Base-by-base conservation (phyloP, 148 eudicot species). In the Cornus kousa region DNA sequence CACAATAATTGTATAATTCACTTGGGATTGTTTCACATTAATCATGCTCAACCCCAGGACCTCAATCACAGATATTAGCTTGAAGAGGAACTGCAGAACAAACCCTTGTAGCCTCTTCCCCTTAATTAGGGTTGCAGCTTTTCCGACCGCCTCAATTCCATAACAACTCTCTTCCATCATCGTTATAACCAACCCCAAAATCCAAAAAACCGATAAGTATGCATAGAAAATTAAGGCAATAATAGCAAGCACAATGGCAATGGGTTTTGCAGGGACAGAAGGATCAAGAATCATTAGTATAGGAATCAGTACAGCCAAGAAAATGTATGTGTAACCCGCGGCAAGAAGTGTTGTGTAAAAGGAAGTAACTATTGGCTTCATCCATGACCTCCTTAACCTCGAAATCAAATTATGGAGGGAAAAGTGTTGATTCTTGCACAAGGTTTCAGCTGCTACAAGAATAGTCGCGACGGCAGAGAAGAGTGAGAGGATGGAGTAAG, bases 31-130 rank as follows among this genome's bases (percentile, higher is more conserved):
- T 3, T 70, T 67, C 67, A 12, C 76, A n/a, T 17, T 3, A 22
- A 9, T 72, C 50, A 59, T 32, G 83, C 83, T 39, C 53, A 39
- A 73, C 28, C 10, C 59, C 8, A 14, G 73, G 2, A 20, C 5
- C 13, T 59, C 6, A 23, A 68, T 40, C 46, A 32, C 16, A 14
- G 32, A 1, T 40, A 67, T 6, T 1, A 77, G 4, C 17, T 37
- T 40, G 20, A 14, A 65, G 14, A 69, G 22, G 3, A 80, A 5
- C 67, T 13, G 67, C 4, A 90, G 64, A 22, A 75, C 28, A 85
- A 83, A 81, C 71, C 90, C 90, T 14, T 80, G 48, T 23, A 81
- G 31, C 78, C 83, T 79, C 50, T 79, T 87, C 9, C 92, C 90
- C 76, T 80, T 86, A 66, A 87, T 80, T 71, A 89, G 79, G 0